Evolutionary conservation across 768 basidiomycete species (phyloP), one percentile per base, ranked within the genome.

Genomic region (Auriculariales sp.): DNA sequence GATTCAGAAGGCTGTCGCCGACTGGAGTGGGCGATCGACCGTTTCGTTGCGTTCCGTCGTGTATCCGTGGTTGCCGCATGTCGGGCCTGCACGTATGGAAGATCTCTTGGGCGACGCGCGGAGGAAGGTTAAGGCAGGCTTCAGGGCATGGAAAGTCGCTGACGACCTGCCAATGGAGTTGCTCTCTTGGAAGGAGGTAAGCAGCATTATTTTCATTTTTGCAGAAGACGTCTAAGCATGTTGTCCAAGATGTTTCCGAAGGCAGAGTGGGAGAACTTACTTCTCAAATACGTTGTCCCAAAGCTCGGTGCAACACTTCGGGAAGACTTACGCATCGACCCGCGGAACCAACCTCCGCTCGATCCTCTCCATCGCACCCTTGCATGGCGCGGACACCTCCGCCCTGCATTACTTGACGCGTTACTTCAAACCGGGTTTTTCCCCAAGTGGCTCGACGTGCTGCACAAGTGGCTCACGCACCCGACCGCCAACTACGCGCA

Each of bases 1-100:
- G 65, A 76, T 99, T 2, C 76, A 83, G 46, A 80, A 81, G 54
- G 79, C 89, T 3, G 75, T 97, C 29, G 73, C 78, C 3, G 81
- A 87, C 47, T 99, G 95, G 95, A 81, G 71, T 59, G 68, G 78
- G 4, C 78, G 74, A 58, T 72, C 66, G 25, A 68, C 67, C 2
- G 71, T 76, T 1, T 65, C 87, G 1, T 64, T 98, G 46, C 87
- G 84, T 45, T 70, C 75, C 1, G 73, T 99, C 44, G 79, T 99
- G 1, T 94, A 98, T 62, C 95, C 95, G 7, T 99, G 95, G 95
- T 66, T 99, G 42, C 90, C 92, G 3, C 74, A 91, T 58, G 74
- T 94, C 3, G 93, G 89, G 3, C n/a, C n/a, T n/a, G 64, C 84
- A 28, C 69, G 92, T 48, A 66, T 90, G 53, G 91, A 97, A 47